These are phyloP conservation scores for Komagataella phaffii DNA, from an alignment of 805 yeast genomes.

Conservation along the genomic window DNA sequence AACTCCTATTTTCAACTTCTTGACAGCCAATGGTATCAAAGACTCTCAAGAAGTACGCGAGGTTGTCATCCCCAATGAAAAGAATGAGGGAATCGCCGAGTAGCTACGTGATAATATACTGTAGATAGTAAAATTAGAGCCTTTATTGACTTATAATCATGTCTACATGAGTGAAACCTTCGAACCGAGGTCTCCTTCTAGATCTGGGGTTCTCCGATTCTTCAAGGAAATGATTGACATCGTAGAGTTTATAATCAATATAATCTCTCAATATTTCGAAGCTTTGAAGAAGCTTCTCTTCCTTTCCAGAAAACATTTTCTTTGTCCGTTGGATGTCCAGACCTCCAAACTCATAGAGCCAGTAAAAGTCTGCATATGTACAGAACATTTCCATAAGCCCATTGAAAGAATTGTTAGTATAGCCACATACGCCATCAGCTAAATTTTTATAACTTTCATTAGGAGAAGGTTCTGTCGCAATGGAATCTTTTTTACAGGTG, in stretches of 20 bases:
- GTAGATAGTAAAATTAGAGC: not conserved
- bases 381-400: slow-evolving; percentile 17
- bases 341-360: slow-evolving; percentile 7
- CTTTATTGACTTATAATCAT: slow-evolving; percentile 1
- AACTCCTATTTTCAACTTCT: slow-evolving; percentile 47
- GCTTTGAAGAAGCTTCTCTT: slow-evolving; percentile 3
- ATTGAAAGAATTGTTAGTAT: slow-evolving; percentile 14
- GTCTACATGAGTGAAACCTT: not conserved
- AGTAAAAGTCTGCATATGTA: slow-evolving; percentile 14
- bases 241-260: slow-evolving; percentile 14
- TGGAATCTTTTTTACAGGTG: not conserved
- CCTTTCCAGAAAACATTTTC: not conserved
- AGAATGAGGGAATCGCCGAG: slow-evolving; percentile 1
- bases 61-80: slow-evolving; percentile 10
- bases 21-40: slow-evolving; percentile 31
- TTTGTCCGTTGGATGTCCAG: slow-evolving; percentile 1
- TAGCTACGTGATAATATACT: too few relatives aligned
- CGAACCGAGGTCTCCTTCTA: not conserved
- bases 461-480: not conserved
- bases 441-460: not conserved
- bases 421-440: slow-evolving; percentile 5
- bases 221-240: slow-evolving; percentile 7
- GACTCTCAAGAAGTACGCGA: slow-evolving; percentile 10
- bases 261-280: slow-evolving; percentile 13
- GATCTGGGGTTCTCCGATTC: slow-evolving; percentile 4